Percentiles rank a stretch among this genome's conserved stretches.
phyloP scores from a whole-genome alignment of 2,329 filamentous ascomycete genomes.

The Ophiostoma perfectum region DNA sequence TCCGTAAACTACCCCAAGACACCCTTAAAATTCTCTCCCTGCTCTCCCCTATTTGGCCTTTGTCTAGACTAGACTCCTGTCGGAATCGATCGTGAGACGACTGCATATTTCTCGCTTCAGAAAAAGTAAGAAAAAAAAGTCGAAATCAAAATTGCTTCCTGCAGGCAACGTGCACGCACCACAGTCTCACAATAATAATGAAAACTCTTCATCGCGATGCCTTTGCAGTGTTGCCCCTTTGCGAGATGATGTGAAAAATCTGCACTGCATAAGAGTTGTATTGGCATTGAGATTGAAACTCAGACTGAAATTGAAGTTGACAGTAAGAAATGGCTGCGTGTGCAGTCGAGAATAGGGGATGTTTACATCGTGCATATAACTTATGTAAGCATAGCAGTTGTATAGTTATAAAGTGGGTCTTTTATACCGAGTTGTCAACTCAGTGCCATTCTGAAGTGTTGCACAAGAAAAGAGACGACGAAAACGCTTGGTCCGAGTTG shows the following conservation, averaged over 20 bases:
- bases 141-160: neutral
- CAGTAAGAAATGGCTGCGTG: neutral
- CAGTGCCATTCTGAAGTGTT: neutral
- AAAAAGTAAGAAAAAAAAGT: no score
- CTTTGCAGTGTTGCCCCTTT: neutral
- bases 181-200: neutral
- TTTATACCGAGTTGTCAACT: neutral
- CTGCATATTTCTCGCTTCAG: no score
- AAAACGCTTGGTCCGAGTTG: neutral
- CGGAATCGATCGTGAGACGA: neutral
- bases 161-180: conserved; percentile 4
- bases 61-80: no score
- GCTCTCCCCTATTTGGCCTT: neutral
- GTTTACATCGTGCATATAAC: neutral
- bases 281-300: neutral
- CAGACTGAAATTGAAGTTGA: neutral
- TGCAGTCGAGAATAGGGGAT: neutral
- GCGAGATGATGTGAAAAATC: no score
- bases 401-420: neutral
- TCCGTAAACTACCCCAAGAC: no score
- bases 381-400: neutral
- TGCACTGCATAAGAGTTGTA: no score
- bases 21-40: neutral
- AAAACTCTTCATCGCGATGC: neutral
- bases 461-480: conserved; percentile 5